phyloP scores from a whole-genome alignment of 176 grass and related monocot genomes.

The Neostapfia colusana region DNA sequence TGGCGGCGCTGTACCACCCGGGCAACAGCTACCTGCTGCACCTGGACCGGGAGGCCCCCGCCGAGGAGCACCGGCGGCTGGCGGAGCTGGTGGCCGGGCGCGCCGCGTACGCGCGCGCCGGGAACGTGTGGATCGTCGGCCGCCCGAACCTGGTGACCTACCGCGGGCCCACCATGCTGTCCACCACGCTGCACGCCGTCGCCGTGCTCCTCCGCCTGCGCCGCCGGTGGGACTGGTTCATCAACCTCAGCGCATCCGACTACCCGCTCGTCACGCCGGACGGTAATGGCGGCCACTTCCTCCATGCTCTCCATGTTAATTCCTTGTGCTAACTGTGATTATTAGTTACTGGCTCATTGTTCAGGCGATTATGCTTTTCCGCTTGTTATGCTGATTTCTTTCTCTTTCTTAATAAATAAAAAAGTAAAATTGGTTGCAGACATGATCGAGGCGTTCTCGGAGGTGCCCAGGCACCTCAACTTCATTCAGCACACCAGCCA shows the following conservation, averaged over 20 bases:
- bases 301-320: neutral
- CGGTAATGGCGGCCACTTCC: conserved; percentile 40
- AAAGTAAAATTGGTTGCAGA: conserved; percentile 41
- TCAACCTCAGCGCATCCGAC: conserved; percentile 97
- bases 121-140: conserved; percentile 87
- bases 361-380: neutral
- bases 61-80: conserved; percentile 61
- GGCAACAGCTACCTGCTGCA: conserved; percentile 86
- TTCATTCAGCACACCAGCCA: conserved; percentile 88
- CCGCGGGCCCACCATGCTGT: conserved; percentile 92
- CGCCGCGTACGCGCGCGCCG: conserved; percentile 47
- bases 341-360: neutral
- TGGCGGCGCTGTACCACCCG: conserved; percentile 92
- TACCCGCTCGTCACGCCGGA: conserved; percentile 94
- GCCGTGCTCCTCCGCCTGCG: conserved; percentile 67
- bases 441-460: conserved; percentile 80
- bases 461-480: conserved; percentile 81
- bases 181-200: conserved; percentile 92
- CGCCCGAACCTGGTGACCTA: conserved; percentile 84
- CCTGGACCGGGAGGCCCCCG: conserved; percentile 73
- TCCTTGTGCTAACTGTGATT: neutral
- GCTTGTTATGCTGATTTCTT: neutral
- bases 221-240: conserved; percentile 90
- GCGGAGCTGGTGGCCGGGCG: conserved; percentile 56
- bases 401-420: too few relatives aligned